Evolutionary conservation across 495 filamentous ascomycete species (phyloP), one percentile per base, ranked within the genome.

Genomic region (Acidomyces sp.): DNA sequence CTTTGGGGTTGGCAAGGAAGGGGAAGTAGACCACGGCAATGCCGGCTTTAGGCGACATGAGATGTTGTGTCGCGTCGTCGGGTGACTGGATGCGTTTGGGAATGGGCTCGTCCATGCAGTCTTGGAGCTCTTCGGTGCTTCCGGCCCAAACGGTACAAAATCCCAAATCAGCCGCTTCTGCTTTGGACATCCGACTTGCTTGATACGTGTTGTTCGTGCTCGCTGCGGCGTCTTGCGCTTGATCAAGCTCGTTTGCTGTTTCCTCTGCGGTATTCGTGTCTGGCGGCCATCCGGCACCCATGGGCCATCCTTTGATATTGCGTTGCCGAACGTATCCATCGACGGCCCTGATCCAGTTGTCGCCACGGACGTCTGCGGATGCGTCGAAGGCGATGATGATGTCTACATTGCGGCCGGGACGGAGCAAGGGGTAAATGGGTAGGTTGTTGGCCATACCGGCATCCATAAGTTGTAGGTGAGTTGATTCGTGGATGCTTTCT

Each of bases 371-470:
- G 42, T 92, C 83, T 23, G 85, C 82, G 4, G 77, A 82, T 1
- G 80, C 80, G 56, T 93, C 85, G 50, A 93, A 92, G 13, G 82
- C 80, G 17, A 97, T 72, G n/a, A 97, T 65, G 28, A 97, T 70
- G 51, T 97, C 90, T 13, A 96, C 76, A 48, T 90, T 74, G 20
- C 90, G 69, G 3, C 85, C 87, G 0, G 81, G 84, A 15, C 90
- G 73, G 18, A 97, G 75, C 4, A 96, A 70, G 0, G 90, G 90
- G 58, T 97, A 97, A 20, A 93, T 82, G 3, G 90, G 88, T 3
- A 97, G 69, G 51, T 97, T 97, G 56, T 96, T 96, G 37, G 80
- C 85, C 87, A 97, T 97, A 10, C 90, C 90, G 4, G 90, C 85
- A 62, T 97, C 90, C 55, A 93, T 94, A 3, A 95, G 72, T 49